These are phyloP conservation scores for Aureobasidium vineae DNA, from an alignment of 2,329 filamentous ascomycete genomes.

Conservation along the genomic window DNA sequence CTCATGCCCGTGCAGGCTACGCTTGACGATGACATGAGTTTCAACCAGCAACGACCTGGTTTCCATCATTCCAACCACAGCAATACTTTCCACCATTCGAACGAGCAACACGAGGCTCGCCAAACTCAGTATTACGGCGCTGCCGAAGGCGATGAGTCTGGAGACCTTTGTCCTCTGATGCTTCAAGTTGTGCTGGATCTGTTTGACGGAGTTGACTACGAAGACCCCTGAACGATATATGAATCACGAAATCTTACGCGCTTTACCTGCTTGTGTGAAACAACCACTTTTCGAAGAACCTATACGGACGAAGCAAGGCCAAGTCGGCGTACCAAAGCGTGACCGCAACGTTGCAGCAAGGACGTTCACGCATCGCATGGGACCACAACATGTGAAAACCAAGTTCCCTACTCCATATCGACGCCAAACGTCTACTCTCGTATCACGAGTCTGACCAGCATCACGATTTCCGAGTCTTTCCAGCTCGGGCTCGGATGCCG, in stretches of 20 bases:
- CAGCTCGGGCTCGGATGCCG: neutral
- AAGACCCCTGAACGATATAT: conserved; percentile 39
- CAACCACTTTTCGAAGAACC: neutral
- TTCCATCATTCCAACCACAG: neutral
- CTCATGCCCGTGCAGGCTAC: neutral
- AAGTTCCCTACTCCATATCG: neutral
- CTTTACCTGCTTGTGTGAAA: neutral
- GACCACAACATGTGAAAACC: neutral
- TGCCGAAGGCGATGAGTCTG: conserved; percentile 43
- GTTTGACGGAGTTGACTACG: conserved; percentile 47
- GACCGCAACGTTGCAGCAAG: neutral
- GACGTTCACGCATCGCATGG: neutral
- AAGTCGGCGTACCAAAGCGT: neutral
- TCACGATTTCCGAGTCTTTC: neutral
- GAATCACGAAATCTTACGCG: neutral
- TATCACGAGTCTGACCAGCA: neutral
- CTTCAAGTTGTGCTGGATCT: conserved; percentile 47
- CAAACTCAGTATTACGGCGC: conserved; percentile 45
- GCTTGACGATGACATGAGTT: neutral
- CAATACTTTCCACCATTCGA: neutral
- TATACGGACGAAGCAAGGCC: neutral
- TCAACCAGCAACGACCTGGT: neutral
- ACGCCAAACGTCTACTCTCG: neutral
- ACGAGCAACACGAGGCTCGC: conserved; percentile 27
- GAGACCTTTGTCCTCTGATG: conserved; percentile 45